phyloP scores from a whole-genome alignment of 2,329 filamentous ascomycete species.

The Fusarium cicatricum region DNA sequence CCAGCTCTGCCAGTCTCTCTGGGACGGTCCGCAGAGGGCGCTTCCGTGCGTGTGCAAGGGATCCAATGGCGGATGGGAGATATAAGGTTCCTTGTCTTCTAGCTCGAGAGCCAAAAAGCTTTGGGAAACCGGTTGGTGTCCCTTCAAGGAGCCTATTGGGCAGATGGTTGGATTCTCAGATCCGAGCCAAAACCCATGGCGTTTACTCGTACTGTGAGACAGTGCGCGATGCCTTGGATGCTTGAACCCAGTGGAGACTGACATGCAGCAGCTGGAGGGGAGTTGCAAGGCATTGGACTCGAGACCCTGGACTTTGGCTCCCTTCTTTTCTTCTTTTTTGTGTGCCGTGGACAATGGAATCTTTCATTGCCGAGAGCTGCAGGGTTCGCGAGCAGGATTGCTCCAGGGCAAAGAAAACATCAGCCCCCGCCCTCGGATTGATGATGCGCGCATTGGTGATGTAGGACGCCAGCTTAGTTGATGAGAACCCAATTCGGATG shows the following conservation, averaged over 20 bases:
- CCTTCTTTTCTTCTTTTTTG: constrained; percentile 3
- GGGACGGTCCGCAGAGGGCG: constrained; percentile 14
- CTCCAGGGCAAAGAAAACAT: constrained; percentile 9
- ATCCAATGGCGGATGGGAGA: neutral
- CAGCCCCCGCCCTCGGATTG: constrained; percentile 21
- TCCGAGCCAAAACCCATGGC: constrained; percentile 17
- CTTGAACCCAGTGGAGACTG: constrained; percentile 19
- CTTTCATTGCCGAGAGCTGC: constrained; percentile 18
- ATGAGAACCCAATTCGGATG: neutral
- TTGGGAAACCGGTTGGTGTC: constrained; percentile 8
- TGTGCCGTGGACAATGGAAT: neutral
- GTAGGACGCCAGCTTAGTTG: constrained; percentile 17
- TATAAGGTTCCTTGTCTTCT: constrained; percentile 20
- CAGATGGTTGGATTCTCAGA: constrained; percentile 15
- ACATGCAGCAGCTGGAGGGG: constrained; percentile 16
- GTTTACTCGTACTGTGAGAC: constrained; percentile 31
- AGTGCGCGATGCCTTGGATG: constrained; percentile 11
- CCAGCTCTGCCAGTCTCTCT: no score
- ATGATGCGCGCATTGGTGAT: constrained; percentile 18
- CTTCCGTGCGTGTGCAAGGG: constrained; percentile 21
- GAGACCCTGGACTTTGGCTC: constrained; percentile 7
- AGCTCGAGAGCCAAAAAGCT: constrained; percentile 3
- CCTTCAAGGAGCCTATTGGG: constrained; percentile 21
- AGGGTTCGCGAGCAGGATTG: constrained; percentile 19
- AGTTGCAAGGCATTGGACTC: constrained; percentile 10